These are phyloP conservation scores for Ceratocystis cacaofunesta DNA, from an alignment of 2,329 filamentous ascomycete genomes.

Conservation along the genomic window DNA sequence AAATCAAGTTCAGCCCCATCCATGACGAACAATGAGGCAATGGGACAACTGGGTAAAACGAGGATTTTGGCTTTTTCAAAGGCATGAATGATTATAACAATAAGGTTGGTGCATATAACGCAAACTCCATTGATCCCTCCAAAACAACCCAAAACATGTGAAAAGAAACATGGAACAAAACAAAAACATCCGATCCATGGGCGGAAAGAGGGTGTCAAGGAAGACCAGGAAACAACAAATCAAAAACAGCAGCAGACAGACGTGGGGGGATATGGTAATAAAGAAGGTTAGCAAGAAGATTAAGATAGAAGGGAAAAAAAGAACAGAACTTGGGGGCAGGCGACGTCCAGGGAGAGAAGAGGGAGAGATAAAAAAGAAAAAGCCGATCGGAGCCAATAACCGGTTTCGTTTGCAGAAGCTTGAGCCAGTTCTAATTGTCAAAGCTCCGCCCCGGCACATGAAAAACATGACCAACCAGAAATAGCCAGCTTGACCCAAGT, in stretches of 20 bases:
- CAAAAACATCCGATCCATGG: constrained; percentile 10
- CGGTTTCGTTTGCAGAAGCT: no score
- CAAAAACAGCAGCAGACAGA: constrained; percentile 7
- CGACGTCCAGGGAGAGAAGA: background rate
- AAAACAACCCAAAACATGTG: constrained; percentile 10
- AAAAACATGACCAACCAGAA: no score
- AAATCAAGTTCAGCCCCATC: background rate
- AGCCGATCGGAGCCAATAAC: background rate
- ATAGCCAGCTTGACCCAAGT: no score
- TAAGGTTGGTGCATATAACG: constrained; percentile 13
- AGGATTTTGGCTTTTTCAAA: constrained; percentile 10
- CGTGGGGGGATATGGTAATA: constrained; percentile 11
- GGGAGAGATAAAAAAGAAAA: background rate
- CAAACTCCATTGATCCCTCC: constrained; percentile 15
- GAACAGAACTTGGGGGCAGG: background rate
- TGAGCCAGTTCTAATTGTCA: no score
- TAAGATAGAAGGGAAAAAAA: background rate
- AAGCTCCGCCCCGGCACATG: no score
- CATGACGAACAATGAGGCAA: background rate
- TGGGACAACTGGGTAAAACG: background rate
- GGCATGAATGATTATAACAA: constrained; percentile 13
- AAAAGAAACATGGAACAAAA: constrained; percentile 7
- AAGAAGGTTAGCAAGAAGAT: constrained; percentile 11
- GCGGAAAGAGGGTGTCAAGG: background rate
- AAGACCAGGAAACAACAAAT: constrained; percentile 5